Conservation (phyloP, 169 alveolate species). For the Miamiensis avidus region DNA sequence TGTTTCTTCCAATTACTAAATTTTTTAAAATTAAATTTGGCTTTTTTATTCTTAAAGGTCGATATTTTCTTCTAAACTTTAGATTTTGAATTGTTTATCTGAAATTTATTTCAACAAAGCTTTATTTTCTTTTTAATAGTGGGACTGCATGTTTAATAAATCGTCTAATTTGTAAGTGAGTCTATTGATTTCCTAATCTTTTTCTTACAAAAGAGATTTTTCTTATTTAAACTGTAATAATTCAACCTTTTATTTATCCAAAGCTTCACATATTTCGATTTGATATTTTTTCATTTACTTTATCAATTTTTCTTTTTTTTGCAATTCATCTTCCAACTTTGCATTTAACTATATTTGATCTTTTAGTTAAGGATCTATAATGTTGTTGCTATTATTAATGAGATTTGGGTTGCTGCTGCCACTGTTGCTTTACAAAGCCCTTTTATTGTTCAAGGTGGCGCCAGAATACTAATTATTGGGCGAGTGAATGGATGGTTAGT, state of each 20-base stretch:
- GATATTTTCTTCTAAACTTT: not conserved
- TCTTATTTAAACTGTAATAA: not conserved
- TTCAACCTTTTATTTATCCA: not conserved
- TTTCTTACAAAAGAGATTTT: not conserved
- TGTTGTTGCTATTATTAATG: too few species aligned
- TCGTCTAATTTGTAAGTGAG: not conserved
- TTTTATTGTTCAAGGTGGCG: too few species aligned
- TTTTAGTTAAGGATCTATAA: too few species aligned
- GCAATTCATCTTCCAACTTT: not conserved
- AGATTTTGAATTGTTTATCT: not conserved
- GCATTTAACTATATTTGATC: not conserved
- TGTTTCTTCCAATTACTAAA: not conserved
- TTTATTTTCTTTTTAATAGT: not conserved
- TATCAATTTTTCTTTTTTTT: not conserved
- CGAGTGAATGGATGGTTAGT: too few species aligned
- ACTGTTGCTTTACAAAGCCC: too few species aligned
- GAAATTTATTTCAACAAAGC: too few species aligned
- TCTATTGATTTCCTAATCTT: not conserved
- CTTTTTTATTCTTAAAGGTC: not conserved
- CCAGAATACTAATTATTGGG: too few species aligned
- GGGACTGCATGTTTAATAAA: too few species aligned
- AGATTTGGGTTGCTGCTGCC: too few species aligned
- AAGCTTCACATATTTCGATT: not conserved
- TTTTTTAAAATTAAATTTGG: too few species aligned
- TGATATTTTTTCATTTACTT: not conserved